phyloP scores from a whole-genome alignment of 805 yeast genomes.

The Starmerella stellata region DNA sequence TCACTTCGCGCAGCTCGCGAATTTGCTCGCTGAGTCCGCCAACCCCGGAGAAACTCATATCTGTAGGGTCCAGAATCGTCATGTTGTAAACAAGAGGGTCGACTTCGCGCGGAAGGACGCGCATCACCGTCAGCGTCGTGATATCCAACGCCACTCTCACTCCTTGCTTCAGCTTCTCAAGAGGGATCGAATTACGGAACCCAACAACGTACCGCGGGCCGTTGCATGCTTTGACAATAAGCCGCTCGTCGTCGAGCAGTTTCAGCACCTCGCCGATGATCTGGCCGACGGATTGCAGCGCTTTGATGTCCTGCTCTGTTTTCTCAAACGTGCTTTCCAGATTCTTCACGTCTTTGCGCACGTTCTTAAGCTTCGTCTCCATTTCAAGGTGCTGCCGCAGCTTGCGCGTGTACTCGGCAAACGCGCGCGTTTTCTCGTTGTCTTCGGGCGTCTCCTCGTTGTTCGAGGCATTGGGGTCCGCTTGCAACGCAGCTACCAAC shows the following conservation, averaged over 20 bases:
- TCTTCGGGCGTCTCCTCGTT: slow-evolving; percentile 31
- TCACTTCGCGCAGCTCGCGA: slow-evolving; percentile 90
- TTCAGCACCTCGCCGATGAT: slow-evolving; percentile 92
- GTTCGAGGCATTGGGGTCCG: slow-evolving; percentile 4
- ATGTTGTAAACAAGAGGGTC: slow-evolving; percentile 95
- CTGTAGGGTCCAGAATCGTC: slow-evolving; percentile 98
- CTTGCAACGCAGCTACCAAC: slow-evolving; percentile 20
- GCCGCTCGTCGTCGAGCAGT: slow-evolving; percentile 84
- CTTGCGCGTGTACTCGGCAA: slow-evolving; percentile 63
- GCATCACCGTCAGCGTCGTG: slow-evolving; percentile 94
- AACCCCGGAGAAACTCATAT: slow-evolving; percentile 78
- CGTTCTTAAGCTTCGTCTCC: slow-evolving; percentile 75
- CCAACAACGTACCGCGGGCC: slow-evolving; percentile 98
- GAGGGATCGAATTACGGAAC: slow-evolving; percentile 80
- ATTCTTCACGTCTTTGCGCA: slow-evolving; percentile 66
- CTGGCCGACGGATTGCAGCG: slow-evolving; percentile 92
- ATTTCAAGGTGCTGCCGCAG: slow-evolving; percentile 83
- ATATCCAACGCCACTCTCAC: slow-evolving; percentile 92
- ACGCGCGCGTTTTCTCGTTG: slow-evolving; percentile 59
- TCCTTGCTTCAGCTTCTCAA: slow-evolving; percentile 71
- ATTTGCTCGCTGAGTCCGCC: slow-evolving; percentile 95
- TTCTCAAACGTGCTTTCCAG: slow-evolving; percentile 69
- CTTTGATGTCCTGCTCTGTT: slow-evolving; percentile 94
- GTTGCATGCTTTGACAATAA: slow-evolving; percentile 83
- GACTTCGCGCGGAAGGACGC: slow-evolving; percentile 91